These are phyloP conservation scores for Quercus gilva DNA, from an alignment of 306 rosid genomes.

Conservation along the genomic window DNA sequence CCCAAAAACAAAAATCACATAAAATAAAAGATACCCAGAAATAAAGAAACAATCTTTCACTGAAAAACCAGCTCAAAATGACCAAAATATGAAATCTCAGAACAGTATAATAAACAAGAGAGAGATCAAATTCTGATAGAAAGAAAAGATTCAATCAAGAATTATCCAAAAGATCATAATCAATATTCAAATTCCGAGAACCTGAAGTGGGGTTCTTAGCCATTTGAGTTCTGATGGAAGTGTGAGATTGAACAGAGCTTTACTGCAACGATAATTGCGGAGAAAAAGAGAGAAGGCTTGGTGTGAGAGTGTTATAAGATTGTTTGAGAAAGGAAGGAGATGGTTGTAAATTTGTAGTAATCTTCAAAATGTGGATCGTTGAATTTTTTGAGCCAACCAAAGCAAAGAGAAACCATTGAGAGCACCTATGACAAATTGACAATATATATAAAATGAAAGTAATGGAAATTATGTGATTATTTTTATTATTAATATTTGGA, in stretches of 20 bases:
- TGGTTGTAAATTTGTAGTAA: constrained; percentile 16
- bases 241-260: constrained; percentile 23
- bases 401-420: not conserved
- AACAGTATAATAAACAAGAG: not conserved
- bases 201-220: constrained; percentile 51
- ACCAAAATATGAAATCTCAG: constrained; percentile 13
- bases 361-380: not conserved
- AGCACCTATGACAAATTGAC: not conserved
- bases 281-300: not conserved
- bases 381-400: not conserved
- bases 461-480: not conserved
- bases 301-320: not conserved
- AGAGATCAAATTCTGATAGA: not conserved
- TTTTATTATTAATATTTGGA: too few relatives aligned
- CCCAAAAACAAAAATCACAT: not conserved
- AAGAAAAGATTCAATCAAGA: not conserved
- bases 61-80: constrained; percentile 16
- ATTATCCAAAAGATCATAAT: not conserved
- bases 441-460: not conserved
- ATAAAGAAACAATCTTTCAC: constrained; percentile 41
- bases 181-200: constrained; percentile 11
- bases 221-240: constrained; percentile 33
- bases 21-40: constrained; percentile 10
- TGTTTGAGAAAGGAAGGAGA: constrained; percentile 20
- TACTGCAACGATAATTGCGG: constrained; percentile 15